Evolutionary conservation across 2,329 filamentous ascomycete species (phyloP).

Genomic region (Exophiala sideris): DNA sequence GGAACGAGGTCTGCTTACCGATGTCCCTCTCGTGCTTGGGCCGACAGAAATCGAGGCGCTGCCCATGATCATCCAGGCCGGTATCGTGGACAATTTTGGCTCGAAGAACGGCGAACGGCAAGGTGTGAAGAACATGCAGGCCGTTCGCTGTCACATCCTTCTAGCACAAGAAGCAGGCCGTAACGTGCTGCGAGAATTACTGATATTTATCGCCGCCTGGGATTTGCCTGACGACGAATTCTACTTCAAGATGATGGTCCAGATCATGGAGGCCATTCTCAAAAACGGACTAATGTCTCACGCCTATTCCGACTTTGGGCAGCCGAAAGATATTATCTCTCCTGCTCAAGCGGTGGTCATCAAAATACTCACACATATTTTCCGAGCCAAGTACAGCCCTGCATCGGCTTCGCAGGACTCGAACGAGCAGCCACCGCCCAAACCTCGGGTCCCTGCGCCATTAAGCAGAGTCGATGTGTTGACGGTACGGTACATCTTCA

Average conservation of each 20-base stretch:
- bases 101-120: constrained; percentile 53
- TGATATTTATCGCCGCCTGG: constrained; percentile 97
- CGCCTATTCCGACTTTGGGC: constrained; percentile 85
- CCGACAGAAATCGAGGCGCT: constrained; percentile 93
- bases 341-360: constrained; percentile 91
- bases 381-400: constrained; percentile 61
- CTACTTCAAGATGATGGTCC: constrained; percentile 93
- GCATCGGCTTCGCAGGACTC: constrained; percentile 43
- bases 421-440: constrained; percentile 47
- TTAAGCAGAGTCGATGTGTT: constrained; percentile 57
- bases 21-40: constrained; percentile 90
- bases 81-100: constrained; percentile 78
- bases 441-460: constrained; percentile 56
- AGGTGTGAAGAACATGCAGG: constrained; percentile 73
- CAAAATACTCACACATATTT: constrained; percentile 85
- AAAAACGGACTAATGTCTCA: constrained; percentile 86
- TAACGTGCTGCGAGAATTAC: constrained; percentile 80
- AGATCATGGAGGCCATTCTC: constrained; percentile 90
- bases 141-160: constrained; percentile 83
- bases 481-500: constrained; percentile 84
- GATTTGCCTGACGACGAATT: constrained; percentile 89
- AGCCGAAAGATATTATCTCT: constrained; percentile 93
- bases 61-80: constrained; percentile 96
- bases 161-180: constrained; percentile 86
- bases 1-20: constrained; percentile 76